Conservation (phyloP, 116 monocot species). For the Thalassia testudinum region DNA sequence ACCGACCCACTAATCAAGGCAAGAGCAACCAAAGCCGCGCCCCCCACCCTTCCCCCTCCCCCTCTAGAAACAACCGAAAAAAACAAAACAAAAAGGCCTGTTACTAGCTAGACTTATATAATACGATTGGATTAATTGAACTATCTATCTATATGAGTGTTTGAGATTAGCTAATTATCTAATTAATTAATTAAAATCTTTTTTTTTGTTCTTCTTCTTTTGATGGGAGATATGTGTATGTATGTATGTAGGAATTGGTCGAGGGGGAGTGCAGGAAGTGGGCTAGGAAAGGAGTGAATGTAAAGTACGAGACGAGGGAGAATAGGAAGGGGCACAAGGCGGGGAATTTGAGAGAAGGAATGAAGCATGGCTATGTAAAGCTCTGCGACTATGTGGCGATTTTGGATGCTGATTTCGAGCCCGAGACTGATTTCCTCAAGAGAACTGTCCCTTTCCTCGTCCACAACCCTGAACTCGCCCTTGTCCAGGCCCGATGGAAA, state of each 20-base stretch:
- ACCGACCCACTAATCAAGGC: no score
- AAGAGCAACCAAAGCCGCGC: no score
- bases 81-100: no score
- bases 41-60: no score
- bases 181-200: neutral
- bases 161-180: no score
- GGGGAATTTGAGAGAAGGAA: conserved; percentile 65
- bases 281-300: conserved; percentile 49
- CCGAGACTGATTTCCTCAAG: conserved; percentile 46
- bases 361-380: conserved; percentile 48
- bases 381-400: no score
- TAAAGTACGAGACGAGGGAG: conserved; percentile 54
- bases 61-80: no score
- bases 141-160: no score
- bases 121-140: no score
- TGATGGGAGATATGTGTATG: neutral
- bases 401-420: conserved; percentile 86
- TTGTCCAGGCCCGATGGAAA: conserved; percentile 83
- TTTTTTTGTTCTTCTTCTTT: neutral
- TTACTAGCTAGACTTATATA: no score
- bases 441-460: conserved; percentile 47
- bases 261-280: conserved; percentile 50
- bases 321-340: conserved; percentile 82
- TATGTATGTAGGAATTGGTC: conserved; percentile 31
- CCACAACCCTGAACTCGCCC: conserved; percentile 35